Base-by-base conservation (phyloP, 768 basidiomycete species). In the Boletus reticuloceps region DNA sequence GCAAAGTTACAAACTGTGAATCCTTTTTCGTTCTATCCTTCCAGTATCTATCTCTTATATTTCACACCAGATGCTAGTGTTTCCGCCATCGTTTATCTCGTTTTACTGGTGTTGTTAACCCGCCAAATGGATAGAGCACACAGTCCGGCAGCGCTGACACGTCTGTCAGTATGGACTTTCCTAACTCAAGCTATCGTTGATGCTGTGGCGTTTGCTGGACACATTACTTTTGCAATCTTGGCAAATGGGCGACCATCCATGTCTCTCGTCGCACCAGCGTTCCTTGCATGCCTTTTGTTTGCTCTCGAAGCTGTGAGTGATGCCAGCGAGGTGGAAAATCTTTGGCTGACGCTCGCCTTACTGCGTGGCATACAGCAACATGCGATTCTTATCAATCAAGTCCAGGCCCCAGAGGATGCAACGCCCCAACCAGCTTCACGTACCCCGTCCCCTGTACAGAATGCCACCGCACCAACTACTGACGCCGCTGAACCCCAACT, bases 211-310 rank as follows among this genome's bases (percentile, higher is more conserved):
- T 95, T 96, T 67, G 89, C 90, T 19, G 89, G 88, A 0, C 91
- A 95, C 63, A 84, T 94, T 51, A 94, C 92, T 0, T 87, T 96
- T 54, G 91, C 90, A 5, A 88, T 95, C 53, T 73, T 94, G 37
- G 85, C 89, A 4, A 89, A 94, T 57, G 92, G 92, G 41, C 75
- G 85, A 31, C 82, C 91, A 2, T 92, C 91, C 2, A 70, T 96
- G 22, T 86, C 91, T 1, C 77, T 94, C 25, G 78, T 94, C 39
- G 88, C 88, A 0, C 92, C 94, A 2, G 91, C 91, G 0, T 95
- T 94, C 64, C 64, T 95, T 25, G 86, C 90, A 12, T 88, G 89
- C 52, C 75, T 91, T 6, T 71, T 93, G 22, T 87, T 95, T 67
- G 77, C 91, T 12, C 85, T 91, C 57, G 88, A 94, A 75, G 86